Percentiles rank a stretch among this genome's conserved stretches.
Evolutionary conservation across 1,284 basidiomycete genomes (phyloP).

Genomic region (Porogramme epimiltina): DNA sequence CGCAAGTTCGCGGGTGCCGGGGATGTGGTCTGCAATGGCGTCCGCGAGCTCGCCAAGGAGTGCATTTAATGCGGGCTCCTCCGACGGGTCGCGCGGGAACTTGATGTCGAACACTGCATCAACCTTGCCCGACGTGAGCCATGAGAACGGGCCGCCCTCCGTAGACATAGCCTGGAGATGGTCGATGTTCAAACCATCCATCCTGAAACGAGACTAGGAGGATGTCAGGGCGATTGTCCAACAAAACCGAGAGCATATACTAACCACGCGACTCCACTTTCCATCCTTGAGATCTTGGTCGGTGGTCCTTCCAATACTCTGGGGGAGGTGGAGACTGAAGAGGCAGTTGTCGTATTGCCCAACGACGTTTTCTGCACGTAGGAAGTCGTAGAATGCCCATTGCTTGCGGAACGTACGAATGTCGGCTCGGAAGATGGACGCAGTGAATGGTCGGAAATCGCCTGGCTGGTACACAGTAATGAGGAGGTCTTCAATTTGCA

Average conservation of each 20-base stretch:
- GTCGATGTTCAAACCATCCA: conserved; percentile 97
- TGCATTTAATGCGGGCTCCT: conserved; percentile 82
- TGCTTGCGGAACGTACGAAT: conserved; percentile 86
- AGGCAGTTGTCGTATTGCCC: conserved; percentile 98
- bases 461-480: conserved; percentile 95
- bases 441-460: conserved; percentile 91
- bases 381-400: conserved; percentile 94
- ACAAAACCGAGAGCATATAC: conserved; percentile 22
- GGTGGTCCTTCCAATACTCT: conserved; percentile 91
- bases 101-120: conserved; percentile 98
- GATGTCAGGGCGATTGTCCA: background rate
- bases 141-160: conserved; percentile 88
- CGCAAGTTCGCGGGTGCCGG: conserved; percentile 85
- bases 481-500: conserved; percentile 91
- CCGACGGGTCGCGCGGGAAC: conserved; percentile 84
- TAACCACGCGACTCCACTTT: conserved; percentile 88
- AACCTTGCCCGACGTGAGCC: conserved; percentile 96
- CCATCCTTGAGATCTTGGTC: conserved; percentile 82
- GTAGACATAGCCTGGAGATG: conserved; percentile 89
- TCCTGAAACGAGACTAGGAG: conserved; percentile 85
- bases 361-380: conserved; percentile 91
- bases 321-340: conserved; percentile 95
- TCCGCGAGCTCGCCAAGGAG: conserved; percentile 86
- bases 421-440: conserved; percentile 95
- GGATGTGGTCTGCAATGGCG: conserved; percentile 67